Evolutionary conservation across 108 stramenopile species (phyloP), one percentile per base, ranked within the genome.

Genomic region (Fragilaria crotonensis): DNA sequence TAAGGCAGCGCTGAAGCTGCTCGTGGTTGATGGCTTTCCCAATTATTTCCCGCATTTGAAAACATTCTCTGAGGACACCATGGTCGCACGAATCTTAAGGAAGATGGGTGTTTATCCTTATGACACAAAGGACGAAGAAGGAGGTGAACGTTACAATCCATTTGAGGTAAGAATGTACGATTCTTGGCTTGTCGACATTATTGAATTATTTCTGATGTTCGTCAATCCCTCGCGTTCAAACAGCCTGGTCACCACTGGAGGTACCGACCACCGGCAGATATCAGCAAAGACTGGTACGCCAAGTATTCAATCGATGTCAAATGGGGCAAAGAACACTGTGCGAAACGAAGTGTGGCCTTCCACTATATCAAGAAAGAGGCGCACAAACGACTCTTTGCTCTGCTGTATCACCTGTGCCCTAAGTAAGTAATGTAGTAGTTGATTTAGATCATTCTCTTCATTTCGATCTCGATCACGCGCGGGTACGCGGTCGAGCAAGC

Each of bases 71-170:
- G 93, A 67, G 45, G 97, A 98, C 60, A 89, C 84, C 27, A 84
- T 87, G 83, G 87, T 93, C 3, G 94, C 94, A 4, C 76, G 66
- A 22, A 72, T 90, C 44, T 74, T 93, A 17, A 50, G 80, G 57
- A 68, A 87, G 60, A 63, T 68, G 55, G 75, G 69, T 21, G 76
- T 95, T 30, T 62, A 68, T 20, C 85, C 90, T 0, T 92, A 85
- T 64, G 92, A 96, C 57, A 96, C 97, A 32, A 86, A 93, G 50
- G 97, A 98, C 55, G 82, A 81, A 26, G 50, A 59, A 5, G 94
- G 94, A 0, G 78, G 93, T 0, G 97, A 98, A 59, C 73, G 97
- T 20, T 98, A 95, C 61, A 93, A 90, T 85, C 95, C 95, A 17
- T 98, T 96, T 71, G 60, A 79, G 65, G 54, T 56, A 36, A 56